Evolutionary conservation across 2,329 filamentous ascomycete species (phyloP), one percentile per base, ranked within the genome.

Genomic region (Alternaria triticina): DNA sequence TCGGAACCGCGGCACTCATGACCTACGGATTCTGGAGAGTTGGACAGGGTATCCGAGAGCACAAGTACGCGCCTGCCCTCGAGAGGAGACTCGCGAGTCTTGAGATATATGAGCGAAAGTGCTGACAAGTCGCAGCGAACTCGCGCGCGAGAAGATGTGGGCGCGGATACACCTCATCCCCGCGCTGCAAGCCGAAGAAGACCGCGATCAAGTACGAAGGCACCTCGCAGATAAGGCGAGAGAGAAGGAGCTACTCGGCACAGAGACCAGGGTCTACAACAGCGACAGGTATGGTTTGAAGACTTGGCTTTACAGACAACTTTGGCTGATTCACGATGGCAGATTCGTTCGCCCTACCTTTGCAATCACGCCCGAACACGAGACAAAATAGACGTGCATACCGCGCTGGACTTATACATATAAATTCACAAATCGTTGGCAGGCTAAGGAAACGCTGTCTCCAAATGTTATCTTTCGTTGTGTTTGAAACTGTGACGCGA

Each of bases 111-210:
- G 13, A 17, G 25, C 15, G 23, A 17, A 54, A 57, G 44, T 61
- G 55, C 73, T 77, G 57, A 77, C 69, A 40, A n/a, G 17, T 25
- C 25, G 61, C 75, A 97, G 94, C 78, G 96, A 99, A 83, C 90
- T 97, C 71, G 92, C 90, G 68, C 93, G 96, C 74, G 96, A 99
- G 80, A 99, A 98, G 86, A 96, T 97, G 89, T 99, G 96, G 96
- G 89, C 93, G 66, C 91, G 96, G 79, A 97, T 99, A 83, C 89
- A 98, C 83, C 87, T 99, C 69, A 96, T 95, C 77, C 96, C 96
- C 62, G 84, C 97, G 68, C 89, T 99, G 68, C 95, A 98, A 81
- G 96, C 96, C 60, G 96, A 99, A 80, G 94, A 97, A 82, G 96
- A 99, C 84, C 91, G 96, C 65, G 96, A 99, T 83, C 91, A 95